These are phyloP conservation scores for Neonectria punicea DNA, from an alignment of 2,329 filamentous ascomycete genomes.

Conservation along the genomic window DNA sequence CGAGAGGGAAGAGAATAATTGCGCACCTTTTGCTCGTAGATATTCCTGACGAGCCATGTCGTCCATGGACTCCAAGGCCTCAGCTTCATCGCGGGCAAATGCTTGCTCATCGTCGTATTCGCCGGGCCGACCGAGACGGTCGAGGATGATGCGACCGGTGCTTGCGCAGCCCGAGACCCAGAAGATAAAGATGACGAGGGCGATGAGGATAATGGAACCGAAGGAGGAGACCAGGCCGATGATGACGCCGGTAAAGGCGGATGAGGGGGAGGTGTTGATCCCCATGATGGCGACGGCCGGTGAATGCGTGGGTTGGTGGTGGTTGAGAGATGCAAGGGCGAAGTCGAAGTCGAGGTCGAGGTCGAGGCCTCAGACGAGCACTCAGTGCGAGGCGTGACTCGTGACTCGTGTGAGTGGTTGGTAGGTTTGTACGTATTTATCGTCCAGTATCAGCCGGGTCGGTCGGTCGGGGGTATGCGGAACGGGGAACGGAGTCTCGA, in stretches of 20 bases:
- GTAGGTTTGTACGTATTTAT: constrained; percentile 23
- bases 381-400: constrained; percentile 19
- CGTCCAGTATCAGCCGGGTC: constrained; percentile 27
- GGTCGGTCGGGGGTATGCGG: constrained; percentile 36
- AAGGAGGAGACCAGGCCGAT: constrained; percentile 96
- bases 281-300: constrained; percentile 42
- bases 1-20: too few species aligned
- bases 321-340: neutral
- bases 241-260: constrained; percentile 78
- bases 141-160: constrained; percentile 89
- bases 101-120: constrained; percentile 99
- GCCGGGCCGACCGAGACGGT: constrained; percentile 90
- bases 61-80: constrained; percentile 95
- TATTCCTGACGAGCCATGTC: constrained; percentile 92
- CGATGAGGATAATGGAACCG: constrained; percentile 87
- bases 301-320: neutral
- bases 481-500: constrained; percentile 1
- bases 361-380: neutral
- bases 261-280: constrained; percentile 49
- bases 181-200: constrained; percentile 91
- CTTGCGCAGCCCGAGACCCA: constrained; percentile 76
- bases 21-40: constrained; percentile 89
- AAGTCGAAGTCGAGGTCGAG: neutral
- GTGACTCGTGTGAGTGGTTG: constrained; percentile 13
- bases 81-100: constrained; percentile 91